These are phyloP conservation scores for Porogramme epimiltina DNA, from an alignment of 1,284 basidiomycete species.

Conservation along the genomic window DNA sequence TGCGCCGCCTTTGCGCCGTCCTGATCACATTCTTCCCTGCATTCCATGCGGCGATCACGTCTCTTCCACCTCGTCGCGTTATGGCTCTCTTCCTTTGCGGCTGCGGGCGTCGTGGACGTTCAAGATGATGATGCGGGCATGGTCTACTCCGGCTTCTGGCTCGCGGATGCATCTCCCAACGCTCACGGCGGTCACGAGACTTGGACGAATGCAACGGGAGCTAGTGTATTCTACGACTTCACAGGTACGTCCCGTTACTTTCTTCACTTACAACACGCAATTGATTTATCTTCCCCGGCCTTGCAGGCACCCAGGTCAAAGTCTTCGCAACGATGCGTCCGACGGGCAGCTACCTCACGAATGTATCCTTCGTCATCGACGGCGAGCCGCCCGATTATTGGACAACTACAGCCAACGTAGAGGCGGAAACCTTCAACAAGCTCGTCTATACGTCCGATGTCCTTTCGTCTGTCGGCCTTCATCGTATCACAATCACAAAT, in stretches of 20 bases:
- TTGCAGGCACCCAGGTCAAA: conserved; percentile 1
- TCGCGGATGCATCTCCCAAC: conserved; percentile 14
- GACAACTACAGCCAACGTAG: conserved; percentile 1
- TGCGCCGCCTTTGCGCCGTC: no score
- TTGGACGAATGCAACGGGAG: conserved; percentile 19
- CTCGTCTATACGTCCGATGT: conserved; percentile 8
- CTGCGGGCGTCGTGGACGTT: no score
- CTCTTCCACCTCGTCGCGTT: no score
- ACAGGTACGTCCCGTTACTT: conserved; percentile 7
- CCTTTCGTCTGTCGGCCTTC: not conserved
- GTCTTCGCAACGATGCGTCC: conserved; percentile 9
- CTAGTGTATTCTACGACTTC: conserved; percentile 16
- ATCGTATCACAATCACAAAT: conserved; percentile 10
- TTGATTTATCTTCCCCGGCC: not conserved
- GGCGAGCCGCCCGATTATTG: not conserved
- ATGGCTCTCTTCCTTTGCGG: no score
- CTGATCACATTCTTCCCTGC: no score
- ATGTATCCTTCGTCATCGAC: conserved; percentile 10
- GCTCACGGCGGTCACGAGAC: conserved; percentile 13
- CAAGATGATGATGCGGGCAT: conserved; percentile 9
- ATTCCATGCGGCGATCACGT: no score
- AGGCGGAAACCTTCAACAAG: conserved; percentile 4
- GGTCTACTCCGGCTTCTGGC: conserved; percentile 17
- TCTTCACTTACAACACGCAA: not conserved
- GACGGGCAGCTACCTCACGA: conserved; percentile 5